Base-by-base conservation (phyloP, 2,329 filamentous ascomycete genomes). In the Blastomyces percursus region DNA sequence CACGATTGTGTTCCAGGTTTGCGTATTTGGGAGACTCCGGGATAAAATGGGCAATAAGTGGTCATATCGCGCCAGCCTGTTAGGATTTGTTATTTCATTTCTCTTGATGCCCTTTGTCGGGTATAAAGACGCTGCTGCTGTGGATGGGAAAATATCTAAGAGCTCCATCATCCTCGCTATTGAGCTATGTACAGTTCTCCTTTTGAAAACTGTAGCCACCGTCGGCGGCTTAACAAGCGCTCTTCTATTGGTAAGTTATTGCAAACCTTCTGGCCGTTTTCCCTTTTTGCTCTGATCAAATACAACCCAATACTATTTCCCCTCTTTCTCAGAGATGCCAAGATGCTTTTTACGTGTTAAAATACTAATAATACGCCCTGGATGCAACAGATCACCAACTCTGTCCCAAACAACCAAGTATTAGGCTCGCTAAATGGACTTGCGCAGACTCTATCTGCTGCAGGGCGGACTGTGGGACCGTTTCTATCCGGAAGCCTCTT, bases 381-480 rank as follows among this genome's bases (percentile, higher is more conserved):
- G 57, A 51, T 42, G 11, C n/a, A 19, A 16, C 66, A 93, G 89
- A 92, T 99, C 67, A 97, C 91, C 46, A 99, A 99, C 70, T 95
- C 90, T 0, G 90, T 91, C 0, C 90, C 91, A 0, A 91, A 92
- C 8, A 84, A 93, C 73, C 86, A 88, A 5, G 91, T 90, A 0
- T 82, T 99, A 0, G 94, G 94, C 2, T 91, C 90, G 0, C 81
- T 99, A 32, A 96, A 99, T 71, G 94, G 94, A 11, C 83, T 97
- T 40, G 94, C 94, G 0, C 94, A 99, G 75, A 96, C 91, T 0
- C 84, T 99, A 0, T 96, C 91, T 0, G 94, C 94, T 0, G 90
- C 90, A 0, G 94, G 94, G 9, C 86, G 94, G 64, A 91, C 92
- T 52, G 83, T 91, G 0, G 94, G 94, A 0, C 94, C 94, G 0